Evolutionary conservation across 441 rosid species (phyloP), one percentile per base, ranked within the genome.

Genomic region (Bruguiera hainesii): DNA sequence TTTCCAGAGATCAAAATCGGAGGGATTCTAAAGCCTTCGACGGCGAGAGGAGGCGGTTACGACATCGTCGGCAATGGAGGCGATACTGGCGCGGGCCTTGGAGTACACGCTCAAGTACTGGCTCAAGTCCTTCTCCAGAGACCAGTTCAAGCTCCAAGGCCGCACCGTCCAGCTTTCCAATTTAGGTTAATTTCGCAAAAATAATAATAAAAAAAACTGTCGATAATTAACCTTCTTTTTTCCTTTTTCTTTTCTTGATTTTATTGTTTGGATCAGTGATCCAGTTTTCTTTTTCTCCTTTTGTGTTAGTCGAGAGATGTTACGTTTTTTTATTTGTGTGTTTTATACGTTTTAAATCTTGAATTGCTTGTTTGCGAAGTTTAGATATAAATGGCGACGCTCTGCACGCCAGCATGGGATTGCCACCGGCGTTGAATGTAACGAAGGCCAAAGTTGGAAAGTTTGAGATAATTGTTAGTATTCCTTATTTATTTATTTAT

Each of bases 31-130:
- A 23, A 23, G 30, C 13, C 10, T 23, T 21, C 6, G 15, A 20
- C 29, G 19, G 28, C 57, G 19, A 21, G 57, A 11, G 58, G 28
- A 13, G 58, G 58, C 58, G 16, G 29, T 7, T 9, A 6, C 58
- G 28, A 26, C 58, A 11, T 35, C 19, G 16, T 51, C 55, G 1
- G 61, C 70, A 76, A 95, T 95, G 99, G 99, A 95, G 95, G 86
- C 98, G 73, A 87, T 92, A 70, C 73, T 95, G 57, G 98, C 97
- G 3, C 88, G 89, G 11, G 98, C 99, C 16, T 81, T 95, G 77
- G 98, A 95, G 90, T 95, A 95, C 81, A 95, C 98, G 31, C 93
- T 95, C 66, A 95, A 92, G 92, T 92, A 95, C 85, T 95, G 98
- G 99, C 98, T 95, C 78, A 95, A 95, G 66, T 95, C 99, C 29